Evolutionary conservation across 2,329 filamentous ascomycete genomes (phyloP).

Genomic region (Colletotrichum aenigma): DNA sequence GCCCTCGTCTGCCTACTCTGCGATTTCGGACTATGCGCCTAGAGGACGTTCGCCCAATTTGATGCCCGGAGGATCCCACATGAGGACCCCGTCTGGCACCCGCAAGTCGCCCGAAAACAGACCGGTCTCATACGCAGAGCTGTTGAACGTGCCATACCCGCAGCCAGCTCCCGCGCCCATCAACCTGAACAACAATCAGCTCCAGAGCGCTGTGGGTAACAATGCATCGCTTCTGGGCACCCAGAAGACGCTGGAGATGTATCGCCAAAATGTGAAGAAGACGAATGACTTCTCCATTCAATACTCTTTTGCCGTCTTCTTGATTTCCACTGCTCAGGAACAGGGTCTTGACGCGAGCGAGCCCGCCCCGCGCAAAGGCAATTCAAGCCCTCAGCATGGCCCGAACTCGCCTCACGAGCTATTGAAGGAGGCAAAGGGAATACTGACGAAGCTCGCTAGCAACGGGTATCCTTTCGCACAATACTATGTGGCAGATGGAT

Average conservation of each 20-base stretch:
- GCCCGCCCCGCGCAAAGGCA: conserved; percentile 47
- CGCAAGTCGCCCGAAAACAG: conserved; percentile 62
- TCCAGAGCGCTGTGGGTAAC: conserved; percentile 80
- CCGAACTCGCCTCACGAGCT: conserved; percentile 65
- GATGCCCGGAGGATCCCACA: conserved; percentile 43
- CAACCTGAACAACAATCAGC: conserved; percentile 78
- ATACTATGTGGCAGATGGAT: conserved; percentile 95
- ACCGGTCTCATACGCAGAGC: conserved; percentile 59
- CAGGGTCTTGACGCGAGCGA: conserved; percentile 63
- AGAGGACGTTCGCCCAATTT: conserved; percentile 66
- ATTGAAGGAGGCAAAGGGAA: conserved; percentile 84
- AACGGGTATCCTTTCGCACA: conserved; percentile 95
- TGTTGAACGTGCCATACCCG: conserved; percentile 75
- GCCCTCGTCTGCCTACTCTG: conserved; percentile 78
- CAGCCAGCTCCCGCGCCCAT: conserved; percentile 74
- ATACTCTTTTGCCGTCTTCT: conserved; percentile 95
- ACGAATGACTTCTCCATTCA: conserved; percentile 88
- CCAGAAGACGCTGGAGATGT: conserved; percentile 97
- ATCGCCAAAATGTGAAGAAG: conserved; percentile 95
- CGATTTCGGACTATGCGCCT: conserved; percentile 69
- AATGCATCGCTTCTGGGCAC: conserved; percentile 91
- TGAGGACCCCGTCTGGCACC: conserved; percentile 51
- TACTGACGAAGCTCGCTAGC: conserved; percentile 84
- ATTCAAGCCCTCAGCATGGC: conserved; percentile 51
- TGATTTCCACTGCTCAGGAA: conserved; percentile 88